phyloP scores from a whole-genome alignment of 306 rosid genomes.

The Vachellia pachyceras region DNA sequence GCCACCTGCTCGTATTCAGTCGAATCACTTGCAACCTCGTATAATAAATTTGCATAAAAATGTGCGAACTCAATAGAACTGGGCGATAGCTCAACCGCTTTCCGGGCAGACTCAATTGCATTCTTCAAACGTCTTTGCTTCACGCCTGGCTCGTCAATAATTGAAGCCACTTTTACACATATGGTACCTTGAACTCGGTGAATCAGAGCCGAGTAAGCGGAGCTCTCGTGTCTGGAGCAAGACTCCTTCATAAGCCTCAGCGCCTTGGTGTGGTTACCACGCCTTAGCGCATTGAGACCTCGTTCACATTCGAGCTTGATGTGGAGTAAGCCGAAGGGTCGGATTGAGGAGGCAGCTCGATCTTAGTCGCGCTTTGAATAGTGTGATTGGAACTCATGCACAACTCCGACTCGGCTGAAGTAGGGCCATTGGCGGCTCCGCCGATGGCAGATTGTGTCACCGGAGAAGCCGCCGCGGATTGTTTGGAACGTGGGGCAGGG shows the following conservation, averaged over 20 bases:
- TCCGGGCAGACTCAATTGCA: conserved; percentile 81
- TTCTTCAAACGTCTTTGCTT: conserved; percentile 78
- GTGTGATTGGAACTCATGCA: conserved; percentile 34
- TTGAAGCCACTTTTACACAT: conserved; percentile 68
- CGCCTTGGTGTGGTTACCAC: conserved; percentile 91
- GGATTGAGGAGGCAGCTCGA: conserved; percentile 55
- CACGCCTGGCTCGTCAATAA: conserved; percentile 66
- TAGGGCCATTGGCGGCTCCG: conserved; percentile 56
- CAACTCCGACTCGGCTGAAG: conserved; percentile 40
- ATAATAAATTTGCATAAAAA: conserved; percentile 75
- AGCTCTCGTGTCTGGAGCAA: conserved; percentile 59
- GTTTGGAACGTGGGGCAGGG: conserved; percentile 68
- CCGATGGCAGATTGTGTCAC: conserved; percentile 50
- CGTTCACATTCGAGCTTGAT: conserved; percentile 86
- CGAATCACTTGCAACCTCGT: conserved; percentile 79
- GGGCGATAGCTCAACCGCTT: conserved; percentile 77
- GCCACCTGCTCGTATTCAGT: conserved; percentile 83
- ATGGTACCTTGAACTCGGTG: conserved; percentile 88
- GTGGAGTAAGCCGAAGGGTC: conserved; percentile 57
- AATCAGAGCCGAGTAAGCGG: conserved; percentile 61
- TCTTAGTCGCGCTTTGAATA: conserved; percentile 49
- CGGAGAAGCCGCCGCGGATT: conserved; percentile 61
- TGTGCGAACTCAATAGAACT: conserved; percentile 81
- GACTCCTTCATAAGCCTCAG: conserved; percentile 82
- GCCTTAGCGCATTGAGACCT: conserved; percentile 78